These are phyloP conservation scores for Cymbopogon citratus DNA, from an alignment of 176 grass and related monocot species.

Conservation along the genomic window DNA sequence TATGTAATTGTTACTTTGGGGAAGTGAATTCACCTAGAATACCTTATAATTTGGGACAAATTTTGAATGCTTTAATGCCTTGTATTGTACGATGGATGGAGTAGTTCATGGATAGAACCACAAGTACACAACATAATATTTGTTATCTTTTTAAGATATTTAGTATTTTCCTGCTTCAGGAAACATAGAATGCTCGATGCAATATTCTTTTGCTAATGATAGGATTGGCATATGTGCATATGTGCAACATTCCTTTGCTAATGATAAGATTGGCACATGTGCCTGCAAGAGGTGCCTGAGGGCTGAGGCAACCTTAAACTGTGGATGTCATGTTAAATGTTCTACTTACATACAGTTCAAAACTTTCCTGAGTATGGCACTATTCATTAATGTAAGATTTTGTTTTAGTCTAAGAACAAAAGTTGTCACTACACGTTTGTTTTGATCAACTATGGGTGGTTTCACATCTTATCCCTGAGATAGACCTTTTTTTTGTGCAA, in stretches of 20 bases:
- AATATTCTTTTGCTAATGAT: neutral
- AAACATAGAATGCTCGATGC: neutral
- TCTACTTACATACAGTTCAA: neutral
- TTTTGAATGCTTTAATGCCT: neutral
- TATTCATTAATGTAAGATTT: neutral
- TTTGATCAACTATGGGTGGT: neutral
- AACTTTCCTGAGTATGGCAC: neutral
- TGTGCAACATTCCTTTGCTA: neutral
- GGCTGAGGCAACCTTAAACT: neutral
- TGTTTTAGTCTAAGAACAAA: neutral
- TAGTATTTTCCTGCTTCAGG: neutral
- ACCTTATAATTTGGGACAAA: neutral
- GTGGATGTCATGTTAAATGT: neutral
- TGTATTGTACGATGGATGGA: neutral
- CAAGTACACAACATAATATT: neutral
- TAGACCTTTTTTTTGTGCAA: slow-evolving; percentile 25
- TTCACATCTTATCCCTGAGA: neutral
- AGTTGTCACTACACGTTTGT: neutral
- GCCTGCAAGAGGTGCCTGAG: neutral
- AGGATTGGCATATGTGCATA: neutral
- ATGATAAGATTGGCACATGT: neutral
- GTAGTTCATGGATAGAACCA: neutral
- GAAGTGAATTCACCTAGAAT: neutral
- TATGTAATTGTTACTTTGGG: neutral
- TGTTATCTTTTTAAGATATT: neutral